phyloP scores from a whole-genome alignment of 176 grass and related monocot species.

The Hordeum marinum region DNA sequence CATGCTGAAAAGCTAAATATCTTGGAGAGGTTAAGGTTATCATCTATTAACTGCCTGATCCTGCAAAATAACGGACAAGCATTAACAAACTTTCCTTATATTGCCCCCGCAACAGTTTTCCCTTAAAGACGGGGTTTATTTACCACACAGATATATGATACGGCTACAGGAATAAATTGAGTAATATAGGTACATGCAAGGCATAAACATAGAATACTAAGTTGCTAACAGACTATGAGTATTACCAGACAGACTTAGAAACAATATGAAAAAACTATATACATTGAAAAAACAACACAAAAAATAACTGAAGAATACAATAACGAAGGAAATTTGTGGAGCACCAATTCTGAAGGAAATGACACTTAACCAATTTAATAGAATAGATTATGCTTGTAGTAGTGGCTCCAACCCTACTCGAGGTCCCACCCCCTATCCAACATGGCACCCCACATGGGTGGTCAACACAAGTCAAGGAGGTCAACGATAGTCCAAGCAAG shows the following conservation, averaged over 20 bases:
- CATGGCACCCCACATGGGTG: too few species aligned
- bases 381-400: not conserved
- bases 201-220: constrained; percentile 5
- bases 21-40: constrained; percentile 61
- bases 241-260: not conserved
- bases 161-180: constrained; percentile 1
- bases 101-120: not conserved
- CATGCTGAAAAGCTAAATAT: constrained; percentile 67
- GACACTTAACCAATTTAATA: not conserved
- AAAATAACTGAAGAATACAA: not conserved
- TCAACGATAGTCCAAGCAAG: too few species aligned
- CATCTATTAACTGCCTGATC: constrained; percentile 67
- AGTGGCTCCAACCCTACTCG: too few species aligned
- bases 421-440: too few species aligned
- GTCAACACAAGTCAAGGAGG: too few species aligned
- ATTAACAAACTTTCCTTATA: constrained; percentile 16
- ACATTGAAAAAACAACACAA: not conserved
- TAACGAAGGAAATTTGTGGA: not conserved
- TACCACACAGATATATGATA: constrained; percentile 6
- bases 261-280: constrained; percentile 1
- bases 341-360: not conserved
- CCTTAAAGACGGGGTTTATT: not conserved
- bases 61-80: constrained; percentile 44
- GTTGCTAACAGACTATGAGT: constrained; percentile 1
- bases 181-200: not conserved